Conservation (phyloP, 257 asterid genomes). For the Verbascum thapsus region DNA sequence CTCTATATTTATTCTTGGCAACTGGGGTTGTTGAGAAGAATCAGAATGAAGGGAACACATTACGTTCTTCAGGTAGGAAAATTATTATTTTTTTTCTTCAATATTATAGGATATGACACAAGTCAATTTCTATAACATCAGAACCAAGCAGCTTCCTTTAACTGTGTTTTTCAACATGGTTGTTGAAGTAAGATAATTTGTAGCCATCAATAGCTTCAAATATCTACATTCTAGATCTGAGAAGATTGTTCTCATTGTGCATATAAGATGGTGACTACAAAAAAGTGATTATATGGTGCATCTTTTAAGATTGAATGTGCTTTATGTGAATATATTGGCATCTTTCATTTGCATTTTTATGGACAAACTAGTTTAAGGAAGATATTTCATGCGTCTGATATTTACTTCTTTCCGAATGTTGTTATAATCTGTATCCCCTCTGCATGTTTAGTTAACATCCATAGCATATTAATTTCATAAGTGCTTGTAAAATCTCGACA, state of each 20-base stretch:
- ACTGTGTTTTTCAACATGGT: not conserved
- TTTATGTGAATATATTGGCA: not conserved
- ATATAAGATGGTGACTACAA: not conserved
- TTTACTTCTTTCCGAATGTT: too few species aligned
- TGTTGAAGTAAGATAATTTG: conserved; percentile 9
- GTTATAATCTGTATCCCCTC: too few species aligned
- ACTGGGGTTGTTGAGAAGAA: too few species aligned
- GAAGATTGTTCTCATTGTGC: not conserved
- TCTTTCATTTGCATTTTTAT: not conserved
- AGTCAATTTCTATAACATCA: too few species aligned
- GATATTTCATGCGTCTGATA: not conserved
- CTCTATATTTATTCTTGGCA: too few species aligned
- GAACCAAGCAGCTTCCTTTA: too few species aligned
- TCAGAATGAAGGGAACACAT: too few species aligned
- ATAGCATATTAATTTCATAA: not conserved
- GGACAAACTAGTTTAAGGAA: not conserved
- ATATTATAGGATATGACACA: too few species aligned
- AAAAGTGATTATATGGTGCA: not conserved
- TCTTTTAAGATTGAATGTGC: not conserved
- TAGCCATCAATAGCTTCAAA: not conserved
- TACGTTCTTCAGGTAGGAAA: too few species aligned
- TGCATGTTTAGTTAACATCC: not conserved
- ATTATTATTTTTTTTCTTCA: too few species aligned
- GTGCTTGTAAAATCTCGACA: not conserved
- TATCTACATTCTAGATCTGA: too few species aligned